A percentile compares a stretch with the other conserved stretches of the same genome.
Conservation (phyloP, 306 rosid species). For the Sicyos edulis region DNA sequence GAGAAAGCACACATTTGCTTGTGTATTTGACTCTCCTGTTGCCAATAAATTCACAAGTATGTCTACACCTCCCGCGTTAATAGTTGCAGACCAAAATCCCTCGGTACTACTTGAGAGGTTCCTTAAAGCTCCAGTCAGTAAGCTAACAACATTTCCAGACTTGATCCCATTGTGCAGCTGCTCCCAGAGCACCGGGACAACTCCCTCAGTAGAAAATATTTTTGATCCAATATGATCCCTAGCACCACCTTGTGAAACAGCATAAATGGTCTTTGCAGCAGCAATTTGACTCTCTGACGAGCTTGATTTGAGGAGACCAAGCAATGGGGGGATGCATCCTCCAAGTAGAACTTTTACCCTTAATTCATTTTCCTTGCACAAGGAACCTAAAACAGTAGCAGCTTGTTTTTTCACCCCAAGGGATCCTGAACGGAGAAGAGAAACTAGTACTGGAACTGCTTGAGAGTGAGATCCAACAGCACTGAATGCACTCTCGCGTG, state of each 20-base stretch:
- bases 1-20: slow-evolving; percentile 87
- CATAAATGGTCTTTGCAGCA: slow-evolving; percentile 88
- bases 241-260: slow-evolving; percentile 93
- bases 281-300: slow-evolving; percentile 87
- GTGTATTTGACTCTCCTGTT: slow-evolving; percentile 65
- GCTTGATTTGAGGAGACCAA: slow-evolving; percentile 88
- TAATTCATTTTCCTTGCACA: slow-evolving; percentile 92
- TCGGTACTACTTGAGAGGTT: slow-evolving; percentile 83
- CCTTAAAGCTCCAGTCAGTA: slow-evolving; percentile 90
- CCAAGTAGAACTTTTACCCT: slow-evolving; percentile 97
- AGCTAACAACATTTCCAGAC: slow-evolving; percentile 66
- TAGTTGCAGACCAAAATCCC: slow-evolving; percentile 91
- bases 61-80: slow-evolving; percentile 84
- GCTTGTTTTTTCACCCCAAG: slow-evolving; percentile 93
- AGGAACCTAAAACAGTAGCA: slow-evolving; percentile 86
- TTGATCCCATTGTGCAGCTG: slow-evolving; percentile 66
- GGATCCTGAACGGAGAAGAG: slow-evolving; percentile 95
- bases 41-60: slow-evolving; percentile 72
- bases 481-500: slow-evolving; percentile 90
- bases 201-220: slow-evolving; percentile 98
- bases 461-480: slow-evolving; percentile 99
- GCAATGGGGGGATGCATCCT: slow-evolving; percentile 98
- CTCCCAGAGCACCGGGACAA: slow-evolving; percentile 92
- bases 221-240: slow-evolving; percentile 96
- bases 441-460: slow-evolving; percentile 98